Base-by-base conservation (phyloP, 495 filamentous ascomycete genomes). In the Gamarada debralockiae region DNA sequence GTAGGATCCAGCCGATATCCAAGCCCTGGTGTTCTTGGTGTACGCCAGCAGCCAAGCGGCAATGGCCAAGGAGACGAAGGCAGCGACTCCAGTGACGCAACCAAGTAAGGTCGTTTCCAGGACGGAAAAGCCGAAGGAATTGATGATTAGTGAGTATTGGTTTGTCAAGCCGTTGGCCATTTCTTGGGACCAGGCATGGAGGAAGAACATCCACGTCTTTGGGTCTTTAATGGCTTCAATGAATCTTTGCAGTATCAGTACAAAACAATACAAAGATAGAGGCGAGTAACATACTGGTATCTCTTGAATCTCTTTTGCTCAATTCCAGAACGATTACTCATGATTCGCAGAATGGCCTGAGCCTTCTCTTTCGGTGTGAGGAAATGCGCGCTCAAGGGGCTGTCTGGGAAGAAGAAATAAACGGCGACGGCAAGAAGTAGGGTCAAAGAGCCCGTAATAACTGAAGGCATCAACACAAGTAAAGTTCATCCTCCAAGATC, bases 251-350 rank as follows among this genome's bases (percentile, higher is more conserved):
- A 8, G 3, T 3, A 12, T 47, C 2, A 31, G 23, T 29, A 14
- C 29, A 25, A 8, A 8, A 5, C 23, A 24, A n/a, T 25, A 18
- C 10, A 15, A 27, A 47, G 7, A 47, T 27, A 20, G 6, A 21
- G 18, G 27, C 9, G 5, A 25, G 9, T 15, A 18, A 29, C 43
- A 8, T 47, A 47, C 51, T 87, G 84, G 37, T 85, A 77, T 57
- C 72, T 62, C 44, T 86, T 85, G 62, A 85, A 85, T 31, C 82
- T 76, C 66, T 86, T 86, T 56, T 86, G 87, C 27, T 82, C 81
- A 31, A 87, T 78, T 8, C 84, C 84, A 58, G 84, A 81, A 59
- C 84, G 77, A 43, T 87, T 87, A 38, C 73, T 64, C 1, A 80
- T 72, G 18, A 87, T 80, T 21, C 84, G 72, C 43, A 81, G 81